These are phyloP conservation scores for Russula compacta DNA, from an alignment of 768 basidiomycete species.

Conservation along the genomic window DNA sequence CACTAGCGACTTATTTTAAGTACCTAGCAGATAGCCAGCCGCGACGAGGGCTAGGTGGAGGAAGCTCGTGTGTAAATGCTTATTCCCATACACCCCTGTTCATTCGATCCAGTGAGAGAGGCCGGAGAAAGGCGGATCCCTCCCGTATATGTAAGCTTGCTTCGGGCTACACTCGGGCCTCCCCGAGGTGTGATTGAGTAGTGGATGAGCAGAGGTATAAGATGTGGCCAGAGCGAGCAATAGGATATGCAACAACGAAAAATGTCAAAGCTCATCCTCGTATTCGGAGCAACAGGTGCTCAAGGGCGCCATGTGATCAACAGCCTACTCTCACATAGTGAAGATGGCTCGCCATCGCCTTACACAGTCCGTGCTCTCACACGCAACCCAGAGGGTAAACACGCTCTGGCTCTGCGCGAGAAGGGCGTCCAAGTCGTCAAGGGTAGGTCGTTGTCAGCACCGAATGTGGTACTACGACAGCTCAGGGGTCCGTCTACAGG, in stretches of 20 bases:
- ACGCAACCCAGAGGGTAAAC: constrained; percentile 26
- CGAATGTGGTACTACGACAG: too few relatives aligned
- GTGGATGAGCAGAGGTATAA: neutral
- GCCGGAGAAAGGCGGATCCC: too few relatives aligned
- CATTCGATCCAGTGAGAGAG: too few relatives aligned
- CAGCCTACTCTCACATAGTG: constrained; percentile 27
- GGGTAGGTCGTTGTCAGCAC: constrained; percentile 21
- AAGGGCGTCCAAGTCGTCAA: constrained; percentile 30
- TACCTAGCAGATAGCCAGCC: too few relatives aligned
- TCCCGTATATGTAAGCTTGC: too few relatives aligned
- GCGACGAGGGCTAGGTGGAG: too few relatives aligned
- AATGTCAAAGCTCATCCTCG: constrained; percentile 30
- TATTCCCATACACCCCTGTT: too few relatives aligned
- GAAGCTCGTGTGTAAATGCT: too few relatives aligned
- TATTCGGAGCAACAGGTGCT: constrained; percentile 37
- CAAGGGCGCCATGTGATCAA: constrained; percentile 34
- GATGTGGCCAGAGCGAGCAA: neutral
- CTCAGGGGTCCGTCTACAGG: neutral
- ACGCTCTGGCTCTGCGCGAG: constrained; percentile 28
- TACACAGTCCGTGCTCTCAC: constrained; percentile 35
- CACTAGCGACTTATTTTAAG: too few relatives aligned
- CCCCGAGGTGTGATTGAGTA: neutral
- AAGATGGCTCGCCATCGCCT: constrained; percentile 32
- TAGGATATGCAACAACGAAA: neutral
- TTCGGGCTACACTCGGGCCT: neutral